Conservation (phyloP, 768 basidiomycete species). For the Russula brevipes region DNA sequence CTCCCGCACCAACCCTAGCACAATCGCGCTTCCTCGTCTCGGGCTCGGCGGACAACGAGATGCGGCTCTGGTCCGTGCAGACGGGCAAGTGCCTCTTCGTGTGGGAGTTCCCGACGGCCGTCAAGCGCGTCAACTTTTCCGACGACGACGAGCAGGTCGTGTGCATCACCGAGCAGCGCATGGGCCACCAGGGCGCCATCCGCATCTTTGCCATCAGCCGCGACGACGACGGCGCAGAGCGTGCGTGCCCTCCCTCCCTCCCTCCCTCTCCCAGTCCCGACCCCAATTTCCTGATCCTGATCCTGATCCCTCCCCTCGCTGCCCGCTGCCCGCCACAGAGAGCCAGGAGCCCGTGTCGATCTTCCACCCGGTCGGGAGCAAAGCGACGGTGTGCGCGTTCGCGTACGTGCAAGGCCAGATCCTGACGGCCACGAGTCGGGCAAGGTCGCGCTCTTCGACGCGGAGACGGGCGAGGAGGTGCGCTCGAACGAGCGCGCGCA, state of each 20-base stretch:
- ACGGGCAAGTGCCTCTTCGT: constrained; percentile 89
- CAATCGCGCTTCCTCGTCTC: constrained; percentile 83
- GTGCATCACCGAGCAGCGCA: constrained; percentile 95
- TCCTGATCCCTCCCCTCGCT: too few relatives aligned
- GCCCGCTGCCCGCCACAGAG: constrained; percentile 44
- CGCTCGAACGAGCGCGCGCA: constrained; percentile 84
- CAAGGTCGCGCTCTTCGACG: constrained; percentile 88
- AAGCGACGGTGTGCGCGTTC: constrained; percentile 96
- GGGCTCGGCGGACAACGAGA: constrained; percentile 89
- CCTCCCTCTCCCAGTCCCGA: neutral
- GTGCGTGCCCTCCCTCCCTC: constrained; percentile 43
- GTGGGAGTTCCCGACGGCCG: constrained; percentile 98
- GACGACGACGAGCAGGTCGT: constrained; percentile 79
- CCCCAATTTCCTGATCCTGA: neutral
- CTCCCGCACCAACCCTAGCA: constrained; percentile 39
- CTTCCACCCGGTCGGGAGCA: constrained; percentile 88
- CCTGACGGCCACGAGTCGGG: constrained; percentile 94
- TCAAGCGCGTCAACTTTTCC: constrained; percentile 92
- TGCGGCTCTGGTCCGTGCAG: constrained; percentile 84
- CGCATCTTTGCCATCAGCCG: constrained; percentile 85
- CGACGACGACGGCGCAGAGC: constrained; percentile 73
- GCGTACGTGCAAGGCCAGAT: constrained; percentile 71
- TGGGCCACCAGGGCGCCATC: constrained; percentile 88
- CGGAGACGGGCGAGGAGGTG: constrained; percentile 79
- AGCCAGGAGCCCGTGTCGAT: constrained; percentile 64